Conservation (phyloP, 331 rosid species). For the Arachis monticola region DNA sequence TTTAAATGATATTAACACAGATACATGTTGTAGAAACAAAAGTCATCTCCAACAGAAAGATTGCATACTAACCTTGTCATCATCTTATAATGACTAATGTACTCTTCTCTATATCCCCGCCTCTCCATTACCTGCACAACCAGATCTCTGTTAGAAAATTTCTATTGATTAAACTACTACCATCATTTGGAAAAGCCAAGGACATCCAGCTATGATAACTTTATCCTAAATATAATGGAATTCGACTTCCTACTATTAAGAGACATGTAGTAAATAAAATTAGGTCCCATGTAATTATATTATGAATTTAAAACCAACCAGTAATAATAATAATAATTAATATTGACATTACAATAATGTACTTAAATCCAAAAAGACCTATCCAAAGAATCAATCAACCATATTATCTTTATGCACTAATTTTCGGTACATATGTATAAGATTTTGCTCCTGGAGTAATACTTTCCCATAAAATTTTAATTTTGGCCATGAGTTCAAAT, state of each 20-base stretch:
- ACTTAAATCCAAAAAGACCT: background rate
- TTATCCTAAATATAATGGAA: background rate
- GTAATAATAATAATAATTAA: background rate
- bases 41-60: too few species aligned
- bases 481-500: constrained; percentile 14
- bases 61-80: too few species aligned
- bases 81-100: constrained; percentile 38
- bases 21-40: too few species aligned
- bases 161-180: constrained; percentile 20
- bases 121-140: constrained; percentile 89
- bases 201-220: too few species aligned
- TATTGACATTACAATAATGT: constrained; percentile 11
- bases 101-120: constrained; percentile 91
- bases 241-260: constrained; percentile 21
- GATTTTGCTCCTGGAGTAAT: background rate
- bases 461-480: background rate
- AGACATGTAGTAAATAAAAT: background rate
- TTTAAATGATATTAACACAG: too few species aligned
- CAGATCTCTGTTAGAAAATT: constrained; percentile 34
- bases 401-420: background rate
- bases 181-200: too few species aligned
- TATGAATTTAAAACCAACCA: constrained; percentile 3
- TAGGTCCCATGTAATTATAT: constrained; percentile 1
- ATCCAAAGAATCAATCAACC: constrained; percentile 1
- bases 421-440: background rate